Evolutionary conservation across 2,329 filamentous ascomycete genomes (phyloP), one percentile per base, ranked within the genome.

Genomic region (Pseudogymnoascus sp.): DNA sequence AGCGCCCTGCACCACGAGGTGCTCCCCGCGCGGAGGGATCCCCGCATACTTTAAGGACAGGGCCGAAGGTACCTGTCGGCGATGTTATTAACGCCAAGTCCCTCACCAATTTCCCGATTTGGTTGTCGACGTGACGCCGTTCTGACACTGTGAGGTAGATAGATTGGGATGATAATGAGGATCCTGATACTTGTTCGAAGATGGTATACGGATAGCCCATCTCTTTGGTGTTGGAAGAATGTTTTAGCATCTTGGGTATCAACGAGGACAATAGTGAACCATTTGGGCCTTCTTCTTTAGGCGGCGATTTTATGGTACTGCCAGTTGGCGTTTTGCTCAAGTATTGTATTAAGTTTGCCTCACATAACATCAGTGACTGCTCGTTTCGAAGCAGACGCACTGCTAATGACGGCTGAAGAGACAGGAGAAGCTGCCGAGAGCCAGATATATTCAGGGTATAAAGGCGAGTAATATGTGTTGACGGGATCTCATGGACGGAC

Each of bases 131-230:
- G 14, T 63, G 38, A 5, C 61, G 65, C 5, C 68, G 68, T 38
- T 71, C 68, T 1, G 68, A 43, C 16, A 65, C 28, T 49, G 64
- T 69, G 31, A 72, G 69, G 59, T 69, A 68, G 33, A 67, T 65
- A 18, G 68, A 67, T 5, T 71, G 41, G 0, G 66, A 64, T 1
- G 69, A 72, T 7, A 73, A 65, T 12, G 70, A 61, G 9, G 60
- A 65, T 14, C 71, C 71, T 3, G 63, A 21, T 21, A 61, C 65
- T 1, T 62, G 63, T 31, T 71, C 65, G 35, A 70, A 70, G 18
- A 73, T 69, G 41, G 65, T 72, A 62, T 73, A 73, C 4, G 71
- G 70, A 38, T 71, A 69, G 52, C 67, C 68, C 65, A 72, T 67
- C 61, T 71, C 71, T 59, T 65, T 65, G 14, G 67, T 68, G 52